Percentiles rank a stretch among this genome's conserved stretches.
phyloP scores from a whole-genome alignment of 2,329 filamentous ascomycete genomes.

The Fusarium tuaranense region DNA sequence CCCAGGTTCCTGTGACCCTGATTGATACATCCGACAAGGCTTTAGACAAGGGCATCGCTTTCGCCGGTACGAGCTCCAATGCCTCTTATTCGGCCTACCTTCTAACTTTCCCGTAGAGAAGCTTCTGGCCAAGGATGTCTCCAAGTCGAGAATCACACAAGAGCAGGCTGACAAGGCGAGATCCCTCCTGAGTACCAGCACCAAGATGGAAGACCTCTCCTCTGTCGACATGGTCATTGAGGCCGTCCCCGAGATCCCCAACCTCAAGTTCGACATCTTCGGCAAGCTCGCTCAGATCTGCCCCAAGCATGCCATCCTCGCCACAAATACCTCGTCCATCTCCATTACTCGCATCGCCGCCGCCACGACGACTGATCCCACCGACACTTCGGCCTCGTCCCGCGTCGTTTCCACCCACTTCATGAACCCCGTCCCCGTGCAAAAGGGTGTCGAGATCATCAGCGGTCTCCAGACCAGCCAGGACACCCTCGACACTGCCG shows the following conservation, averaged over 20 bases:
- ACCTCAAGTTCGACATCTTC: constrained; percentile 91
- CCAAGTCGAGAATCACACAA: constrained; percentile 86
- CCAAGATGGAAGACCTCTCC: constrained; percentile 80
- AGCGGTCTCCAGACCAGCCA: constrained; percentile 90
- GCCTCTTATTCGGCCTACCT: background rate
- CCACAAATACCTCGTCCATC: constrained; percentile 99
- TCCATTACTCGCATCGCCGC: constrained; percentile 97
- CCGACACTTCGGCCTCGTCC: constrained; percentile 82
- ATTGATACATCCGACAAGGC: constrained; percentile 88
- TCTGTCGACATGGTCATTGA: constrained; percentile 98
- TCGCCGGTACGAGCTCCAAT: constrained; percentile 73
- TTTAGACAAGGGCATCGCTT: constrained; percentile 88
- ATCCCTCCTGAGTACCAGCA: constrained; percentile 75
- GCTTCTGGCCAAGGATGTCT: constrained; percentile 90
- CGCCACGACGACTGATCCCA: constrained; percentile 82
- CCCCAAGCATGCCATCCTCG: constrained; percentile 86
- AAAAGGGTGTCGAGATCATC: constrained; percentile 98
- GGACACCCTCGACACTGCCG: constrained; percentile 82
- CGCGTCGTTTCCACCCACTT: constrained; percentile 97
- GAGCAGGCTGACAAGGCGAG: constrained; percentile 81
- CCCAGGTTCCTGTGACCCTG: constrained; percentile 84
- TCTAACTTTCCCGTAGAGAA: constrained; percentile 71
- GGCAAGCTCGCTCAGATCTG: constrained; percentile 83
- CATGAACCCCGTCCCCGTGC: constrained; percentile 98
- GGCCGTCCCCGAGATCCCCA: constrained; percentile 91